Percentiles rank a stretch among this genome's conserved stretches.
Conservation (phyloP, 768 basidiomycete genomes). For the Rhizopogon roseolus region DNA sequence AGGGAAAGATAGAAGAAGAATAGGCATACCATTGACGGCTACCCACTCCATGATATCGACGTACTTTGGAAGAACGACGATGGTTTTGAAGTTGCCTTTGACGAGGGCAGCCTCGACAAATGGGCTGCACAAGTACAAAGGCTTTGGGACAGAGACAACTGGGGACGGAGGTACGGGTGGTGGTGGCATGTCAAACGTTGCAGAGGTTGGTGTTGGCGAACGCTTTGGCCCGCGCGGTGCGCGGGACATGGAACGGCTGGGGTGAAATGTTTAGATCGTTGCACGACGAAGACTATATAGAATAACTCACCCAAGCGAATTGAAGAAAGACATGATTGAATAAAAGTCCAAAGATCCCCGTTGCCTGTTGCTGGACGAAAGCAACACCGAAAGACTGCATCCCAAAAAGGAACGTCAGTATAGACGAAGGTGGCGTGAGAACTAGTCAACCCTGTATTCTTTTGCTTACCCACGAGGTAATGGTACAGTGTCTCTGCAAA, state of each 20-base stretch:
- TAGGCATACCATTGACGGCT: slow-evolving; percentile 79
- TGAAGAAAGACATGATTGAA: slow-evolving; percentile 72
- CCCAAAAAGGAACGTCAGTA: background rate
- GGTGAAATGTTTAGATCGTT: slow-evolving; percentile 2
- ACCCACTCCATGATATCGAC: slow-evolving; percentile 97
- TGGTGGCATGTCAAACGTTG: slow-evolving; percentile 46
- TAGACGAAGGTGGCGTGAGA: slow-evolving; percentile 14
- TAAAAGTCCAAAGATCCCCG: background rate
- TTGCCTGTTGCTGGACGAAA: too few relatives aligned
- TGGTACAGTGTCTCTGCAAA: too few relatives aligned
- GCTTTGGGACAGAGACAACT: slow-evolving; percentile 36
- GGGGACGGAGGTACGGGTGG: slow-evolving; percentile 39
- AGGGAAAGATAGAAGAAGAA: too few relatives aligned
- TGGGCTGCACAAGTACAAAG: slow-evolving; percentile 87
- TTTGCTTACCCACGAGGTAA: too few relatives aligned
- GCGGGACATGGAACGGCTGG: slow-evolving; percentile 72
- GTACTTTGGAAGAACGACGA: slow-evolving; percentile 94
- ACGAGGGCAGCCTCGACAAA: slow-evolving; percentile 95
- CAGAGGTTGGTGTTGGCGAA: slow-evolving; percentile 71
- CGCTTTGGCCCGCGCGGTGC: slow-evolving; percentile 67
- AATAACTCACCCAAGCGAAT: slow-evolving; percentile 63
- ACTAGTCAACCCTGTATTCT: too few relatives aligned
- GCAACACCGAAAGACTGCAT: background rate
- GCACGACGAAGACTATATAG: background rate
- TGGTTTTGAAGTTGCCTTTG: slow-evolving; percentile 98